These are phyloP conservation scores for Neophaeococcomyces aloes DNA, from an alignment of 2,329 filamentous ascomycete species.

Conservation along the genomic window DNA sequence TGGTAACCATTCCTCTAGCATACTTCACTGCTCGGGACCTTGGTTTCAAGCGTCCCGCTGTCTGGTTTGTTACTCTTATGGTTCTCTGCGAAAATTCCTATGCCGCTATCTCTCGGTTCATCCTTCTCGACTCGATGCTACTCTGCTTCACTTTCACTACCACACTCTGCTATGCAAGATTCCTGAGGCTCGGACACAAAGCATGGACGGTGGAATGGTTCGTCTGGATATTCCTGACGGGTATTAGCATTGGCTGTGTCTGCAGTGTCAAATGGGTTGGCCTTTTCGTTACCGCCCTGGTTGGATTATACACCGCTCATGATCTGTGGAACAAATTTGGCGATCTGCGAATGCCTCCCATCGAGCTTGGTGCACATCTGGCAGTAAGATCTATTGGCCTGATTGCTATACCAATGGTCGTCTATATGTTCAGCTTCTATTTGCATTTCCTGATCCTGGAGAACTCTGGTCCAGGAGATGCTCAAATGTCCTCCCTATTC, in stretches of 20 bases:
- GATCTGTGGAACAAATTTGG: constrained; percentile 98
- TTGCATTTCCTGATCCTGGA: constrained; percentile 89
- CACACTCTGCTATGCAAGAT: constrained; percentile 92
- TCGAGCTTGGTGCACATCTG: constrained; percentile 64
- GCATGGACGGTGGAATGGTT: constrained; percentile 91
- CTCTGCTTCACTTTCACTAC: constrained; percentile 98
- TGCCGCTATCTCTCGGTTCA: constrained; percentile 96
- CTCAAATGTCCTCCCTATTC: constrained; percentile 99
- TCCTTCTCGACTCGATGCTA: constrained; percentile 96
- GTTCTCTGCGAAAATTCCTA: constrained; percentile 99
- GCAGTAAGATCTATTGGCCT: constrained; percentile 71
- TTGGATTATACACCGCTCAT: constrained; percentile 90
- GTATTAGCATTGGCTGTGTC: constrained; percentile 91
- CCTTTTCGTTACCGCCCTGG: constrained; percentile 86
- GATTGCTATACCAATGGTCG: constrained; percentile 76
- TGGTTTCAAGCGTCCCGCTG: constrained; percentile 71
- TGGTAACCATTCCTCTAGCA: constrained; percentile 80
- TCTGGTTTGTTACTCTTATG: constrained; percentile 94
- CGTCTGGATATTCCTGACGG: constrained; percentile 85
- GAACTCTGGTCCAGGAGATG: constrained; percentile 88
- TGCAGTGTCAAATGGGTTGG: constrained; percentile 98
- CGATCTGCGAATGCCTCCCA: constrained; percentile 78
- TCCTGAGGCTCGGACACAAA: constrained; percentile 75
- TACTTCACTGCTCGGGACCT: constrained; percentile 92
- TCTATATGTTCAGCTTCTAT: constrained; percentile 94